A percentile compares a stretch with the other conserved stretches of the same genome.
phyloP scores from a whole-genome alignment of 192 early-diverging fungal genomes.

The Gamsiella multidivaricata region DNA sequence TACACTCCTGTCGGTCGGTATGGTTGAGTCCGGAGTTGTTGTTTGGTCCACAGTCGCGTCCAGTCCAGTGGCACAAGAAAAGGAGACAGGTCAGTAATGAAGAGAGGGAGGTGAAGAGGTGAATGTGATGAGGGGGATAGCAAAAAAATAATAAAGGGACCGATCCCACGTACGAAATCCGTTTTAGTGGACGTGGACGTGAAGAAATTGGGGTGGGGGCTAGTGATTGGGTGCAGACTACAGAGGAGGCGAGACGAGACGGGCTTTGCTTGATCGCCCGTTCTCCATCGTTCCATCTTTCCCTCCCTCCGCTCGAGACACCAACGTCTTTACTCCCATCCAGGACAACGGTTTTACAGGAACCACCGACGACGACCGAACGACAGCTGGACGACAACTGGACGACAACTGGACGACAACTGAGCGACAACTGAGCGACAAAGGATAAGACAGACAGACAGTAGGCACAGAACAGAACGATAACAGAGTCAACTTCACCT shows the following conservation, averaged over 20 bases:
- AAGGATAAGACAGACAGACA: too few species aligned
- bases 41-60: background rate
- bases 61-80: too few species aligned
- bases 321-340: constrained; percentile 2
- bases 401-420: too few species aligned
- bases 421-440: too few species aligned
- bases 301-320: background rate
- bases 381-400: background rate
- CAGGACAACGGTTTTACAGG: background rate
- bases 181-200: constrained; percentile 1
- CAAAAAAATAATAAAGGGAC: background rate
- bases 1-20: too few species aligned
- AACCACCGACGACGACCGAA: background rate
- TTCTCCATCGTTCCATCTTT: constrained; percentile 3
- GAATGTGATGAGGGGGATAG: constrained; percentile 1
- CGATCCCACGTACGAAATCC: background rate
- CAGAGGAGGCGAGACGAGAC: background rate
- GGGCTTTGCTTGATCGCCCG: background rate
- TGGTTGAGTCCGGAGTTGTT: background rate
- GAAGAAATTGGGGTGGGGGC: too few species aligned
- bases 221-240: too few species aligned
- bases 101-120: background rate
- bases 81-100: constrained; percentile 2
- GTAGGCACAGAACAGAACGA: too few species aligned
- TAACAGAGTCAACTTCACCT: background rate